phyloP scores from a whole-genome alignment of 306 rosid genomes.

The Cucumis melo region DNA sequence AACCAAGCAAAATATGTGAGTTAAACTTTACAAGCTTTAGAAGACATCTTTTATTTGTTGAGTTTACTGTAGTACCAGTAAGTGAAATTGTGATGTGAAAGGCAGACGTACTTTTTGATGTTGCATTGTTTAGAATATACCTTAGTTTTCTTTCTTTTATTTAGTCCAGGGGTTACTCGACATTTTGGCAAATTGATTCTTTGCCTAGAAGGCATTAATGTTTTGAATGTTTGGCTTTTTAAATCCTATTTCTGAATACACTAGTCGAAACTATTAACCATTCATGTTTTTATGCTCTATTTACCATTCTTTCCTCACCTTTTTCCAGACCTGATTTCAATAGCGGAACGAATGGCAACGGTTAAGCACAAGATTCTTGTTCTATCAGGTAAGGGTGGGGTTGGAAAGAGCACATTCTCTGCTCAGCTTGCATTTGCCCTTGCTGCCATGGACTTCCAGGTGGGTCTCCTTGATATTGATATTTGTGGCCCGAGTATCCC shows the following conservation, averaged over 20 bases:
- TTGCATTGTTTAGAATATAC: too few species aligned
- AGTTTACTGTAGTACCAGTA: too few species aligned
- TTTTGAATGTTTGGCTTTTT: neutral
- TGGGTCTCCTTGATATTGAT: constrained; percentile 92
- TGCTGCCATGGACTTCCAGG: constrained; percentile 75
- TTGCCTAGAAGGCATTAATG: neutral
- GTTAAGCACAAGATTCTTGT: constrained; percentile 87
- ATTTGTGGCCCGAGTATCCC: constrained; percentile 98
- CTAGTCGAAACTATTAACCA: neutral
- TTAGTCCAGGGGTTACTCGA: too few species aligned
- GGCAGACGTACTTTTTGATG: too few species aligned
- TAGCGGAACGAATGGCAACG: constrained; percentile 87
- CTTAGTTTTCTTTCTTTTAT: too few species aligned
- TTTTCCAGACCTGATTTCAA: constrained; percentile 56
- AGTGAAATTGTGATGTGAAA: too few species aligned
- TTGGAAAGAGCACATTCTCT: constrained; percentile 94
- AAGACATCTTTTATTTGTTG: neutral
- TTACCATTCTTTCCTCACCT: neutral
- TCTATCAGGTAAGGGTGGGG: constrained; percentile 93
- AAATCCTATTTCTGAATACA: neutral
- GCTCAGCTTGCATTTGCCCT: constrained; percentile 82
- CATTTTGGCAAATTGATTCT: too few species aligned
- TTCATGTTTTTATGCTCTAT: neutral
- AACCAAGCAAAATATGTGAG: neutral
- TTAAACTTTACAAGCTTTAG: neutral